Conservation (phyloP, 139 green algal species). For the Ettlia oleoabundans region DNA sequence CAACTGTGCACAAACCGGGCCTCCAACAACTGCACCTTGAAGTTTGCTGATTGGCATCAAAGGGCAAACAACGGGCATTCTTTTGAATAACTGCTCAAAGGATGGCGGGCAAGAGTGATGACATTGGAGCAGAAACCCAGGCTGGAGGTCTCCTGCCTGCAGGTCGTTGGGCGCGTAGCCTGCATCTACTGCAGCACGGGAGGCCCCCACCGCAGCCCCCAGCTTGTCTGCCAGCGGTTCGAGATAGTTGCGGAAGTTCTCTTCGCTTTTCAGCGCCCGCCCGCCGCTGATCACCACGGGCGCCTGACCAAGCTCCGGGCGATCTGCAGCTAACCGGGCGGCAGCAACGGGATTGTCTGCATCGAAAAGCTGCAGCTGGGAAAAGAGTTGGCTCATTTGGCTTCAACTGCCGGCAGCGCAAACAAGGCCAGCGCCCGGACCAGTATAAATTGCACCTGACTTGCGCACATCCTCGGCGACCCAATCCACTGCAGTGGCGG, state of each 20-base stretch:
- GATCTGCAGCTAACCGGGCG: slow-evolving; percentile 41
- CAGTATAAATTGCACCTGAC: neutral
- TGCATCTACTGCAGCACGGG: slow-evolving; percentile 90
- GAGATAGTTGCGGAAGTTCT: slow-evolving; percentile 84
- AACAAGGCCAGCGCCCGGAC: neutral
- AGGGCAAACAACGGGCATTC: too few species aligned
- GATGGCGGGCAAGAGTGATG: too few species aligned
- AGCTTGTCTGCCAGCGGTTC: slow-evolving; percentile 87
- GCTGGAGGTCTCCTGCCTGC: slow-evolving; percentile 60
- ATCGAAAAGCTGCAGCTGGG: neutral
- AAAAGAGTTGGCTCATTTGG: neutral
- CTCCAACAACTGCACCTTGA: too few species aligned
- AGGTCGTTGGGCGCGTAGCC: slow-evolving; percentile 91
- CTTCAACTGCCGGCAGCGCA: too few species aligned
- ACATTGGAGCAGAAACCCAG: too few species aligned
- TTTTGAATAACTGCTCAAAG: too few species aligned
- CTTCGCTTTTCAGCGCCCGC: slow-evolving; percentile 84
- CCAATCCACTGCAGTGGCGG: slow-evolving; percentile 50
- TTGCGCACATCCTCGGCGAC: slow-evolving; percentile 60
- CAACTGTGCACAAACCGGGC: neutral
- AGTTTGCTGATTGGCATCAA: neutral
- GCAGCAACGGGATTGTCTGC: neutral
- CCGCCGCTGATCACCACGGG: slow-evolving; percentile 79
- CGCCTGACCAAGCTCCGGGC: slow-evolving; percentile 82
- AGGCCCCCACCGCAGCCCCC: slow-evolving; percentile 88